Conservation (phyloP, 1,284 basidiomycete genomes). For the Boletus holoroseus region DNA sequence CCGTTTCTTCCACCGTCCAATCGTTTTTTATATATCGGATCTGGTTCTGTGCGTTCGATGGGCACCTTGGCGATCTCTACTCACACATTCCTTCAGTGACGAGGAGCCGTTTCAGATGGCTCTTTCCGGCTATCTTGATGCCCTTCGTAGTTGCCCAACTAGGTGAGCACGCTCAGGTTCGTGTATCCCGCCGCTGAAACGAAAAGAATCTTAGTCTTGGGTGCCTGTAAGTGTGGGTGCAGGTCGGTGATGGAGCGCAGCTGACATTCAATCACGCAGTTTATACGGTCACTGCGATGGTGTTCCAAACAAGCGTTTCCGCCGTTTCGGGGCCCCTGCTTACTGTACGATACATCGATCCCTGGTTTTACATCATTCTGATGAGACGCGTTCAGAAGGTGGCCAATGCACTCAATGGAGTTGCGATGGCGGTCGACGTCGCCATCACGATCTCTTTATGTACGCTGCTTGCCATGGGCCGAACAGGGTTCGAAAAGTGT, state of each 20-base stretch:
- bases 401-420: constrained; percentile 15
- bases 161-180: constrained; percentile 8
- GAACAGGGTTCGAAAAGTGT: constrained; percentile 23
- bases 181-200: constrained; percentile 5
- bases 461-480: constrained; percentile 18
- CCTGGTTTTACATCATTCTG: background rate
- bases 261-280: constrained; percentile 12
- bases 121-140: constrained; percentile 16
- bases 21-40: constrained; percentile 29
- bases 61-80: background rate
- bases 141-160: constrained; percentile 21
- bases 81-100: constrained; percentile 12
- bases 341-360: constrained; percentile 11
- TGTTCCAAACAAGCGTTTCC: constrained; percentile 16
- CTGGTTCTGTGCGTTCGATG: constrained; percentile 20
- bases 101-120: constrained; percentile 18
- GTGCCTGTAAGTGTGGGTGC: constrained; percentile 9
- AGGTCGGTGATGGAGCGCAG: background rate
- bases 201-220: constrained; percentile 14
- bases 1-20: constrained; percentile 22
- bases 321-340: constrained; percentile 18
- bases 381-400: constrained; percentile 13
- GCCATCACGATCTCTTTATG: constrained; percentile 22
- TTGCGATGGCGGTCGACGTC: constrained; percentile 21
- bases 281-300: constrained; percentile 20